Percentiles rank a stretch among this genome's conserved stretches.
phyloP scores from a whole-genome alignment of 179 eudicot species.

The Vitellaria paradoxa region DNA sequence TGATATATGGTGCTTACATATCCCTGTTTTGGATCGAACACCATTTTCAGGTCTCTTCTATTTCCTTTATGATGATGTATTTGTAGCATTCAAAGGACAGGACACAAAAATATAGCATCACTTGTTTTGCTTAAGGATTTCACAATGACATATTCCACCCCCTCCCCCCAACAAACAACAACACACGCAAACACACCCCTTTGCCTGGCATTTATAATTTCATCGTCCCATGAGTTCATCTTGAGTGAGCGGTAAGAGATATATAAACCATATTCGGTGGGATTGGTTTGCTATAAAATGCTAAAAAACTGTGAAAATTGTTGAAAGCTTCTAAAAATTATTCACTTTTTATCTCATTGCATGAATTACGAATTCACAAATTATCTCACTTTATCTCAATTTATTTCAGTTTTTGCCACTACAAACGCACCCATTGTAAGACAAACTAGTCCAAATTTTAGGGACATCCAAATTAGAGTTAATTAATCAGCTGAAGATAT shows the following conservation, averaged over 20 bases:
- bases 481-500: background rate
- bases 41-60: constrained; percentile 51
- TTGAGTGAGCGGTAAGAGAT: background rate
- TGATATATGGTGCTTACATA: constrained; percentile 84
- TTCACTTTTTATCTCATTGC: too few relatives aligned
- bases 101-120: background rate
- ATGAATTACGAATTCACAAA: too few relatives aligned
- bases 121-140: background rate
- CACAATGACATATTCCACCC: background rate
- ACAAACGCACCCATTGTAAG: too few relatives aligned
- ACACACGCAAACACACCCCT: too few relatives aligned
- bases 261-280: background rate
- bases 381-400: too few relatives aligned
- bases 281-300: too few relatives aligned
- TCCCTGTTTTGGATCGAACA: constrained; percentile 64
- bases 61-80: background rate
- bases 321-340: too few relatives aligned
- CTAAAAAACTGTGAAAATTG: too few relatives aligned
- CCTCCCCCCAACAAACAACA: too few relatives aligned
- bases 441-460: background rate
- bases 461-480: background rate
- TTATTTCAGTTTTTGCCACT: too few relatives aligned
- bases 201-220: background rate
- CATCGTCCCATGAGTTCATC: constrained; percentile 2
- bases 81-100: background rate